Evolutionary conservation across 306 rosid species (phyloP).

Genomic region (Pachyrhizus erosus): DNA sequence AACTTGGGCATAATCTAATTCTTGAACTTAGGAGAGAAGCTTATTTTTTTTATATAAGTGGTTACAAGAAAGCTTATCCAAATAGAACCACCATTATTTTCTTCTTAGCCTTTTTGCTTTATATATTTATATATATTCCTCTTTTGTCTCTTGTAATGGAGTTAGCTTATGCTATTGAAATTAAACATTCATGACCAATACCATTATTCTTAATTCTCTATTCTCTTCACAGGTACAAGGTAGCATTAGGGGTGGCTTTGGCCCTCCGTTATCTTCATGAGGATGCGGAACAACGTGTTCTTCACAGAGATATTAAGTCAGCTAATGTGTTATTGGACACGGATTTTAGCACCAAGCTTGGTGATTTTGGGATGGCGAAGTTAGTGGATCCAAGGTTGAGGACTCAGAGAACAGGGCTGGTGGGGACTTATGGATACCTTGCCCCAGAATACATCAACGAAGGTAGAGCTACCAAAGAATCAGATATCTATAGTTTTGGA

Average conservation of each 20-base stretch:
- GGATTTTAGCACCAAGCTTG: conserved; percentile 56
- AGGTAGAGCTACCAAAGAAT: conserved; percentile 29
- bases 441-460: conserved; percentile 52
- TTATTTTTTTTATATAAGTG: too few species aligned
- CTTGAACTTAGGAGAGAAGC: too few species aligned
- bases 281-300: conserved; percentile 56
- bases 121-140: too few species aligned
- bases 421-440: conserved; percentile 52
- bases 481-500: too few species aligned
- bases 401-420: conserved; percentile 47
- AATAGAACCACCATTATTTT: too few species aligned
- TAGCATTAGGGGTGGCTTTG: conserved; percentile 44
- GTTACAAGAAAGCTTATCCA: too few species aligned
- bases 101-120: not conserved
- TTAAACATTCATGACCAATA: not conserved
- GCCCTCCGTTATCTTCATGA: conserved; percentile 63
- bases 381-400: conserved; percentile 45
- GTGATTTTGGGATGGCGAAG: conserved; percentile 62
- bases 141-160: not conserved
- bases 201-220: not conserved
- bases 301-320: conserved; percentile 62
- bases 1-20: too few species aligned
- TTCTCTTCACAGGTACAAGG: conserved; percentile 24
- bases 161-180: not conserved
- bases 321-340: conserved; percentile 55